A percentile compares a stretch with the other conserved stretches of the same genome.
These are phyloP conservation scores for Aquilaria sinensis DNA, from an alignment of 345 rosid genomes.

Conservation along the genomic window DNA sequence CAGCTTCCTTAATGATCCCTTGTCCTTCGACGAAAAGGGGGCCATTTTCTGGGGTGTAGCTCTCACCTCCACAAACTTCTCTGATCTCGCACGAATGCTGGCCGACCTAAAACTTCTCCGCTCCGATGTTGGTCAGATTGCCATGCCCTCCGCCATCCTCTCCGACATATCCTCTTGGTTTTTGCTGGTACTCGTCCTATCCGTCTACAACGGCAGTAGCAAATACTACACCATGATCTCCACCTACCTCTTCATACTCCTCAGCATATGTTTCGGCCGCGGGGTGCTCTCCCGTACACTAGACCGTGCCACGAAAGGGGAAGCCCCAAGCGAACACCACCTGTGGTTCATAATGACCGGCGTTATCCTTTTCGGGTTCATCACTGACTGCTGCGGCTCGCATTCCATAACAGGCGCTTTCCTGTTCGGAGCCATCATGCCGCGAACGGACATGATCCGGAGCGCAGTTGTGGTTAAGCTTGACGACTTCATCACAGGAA, in stretches of 20 bases:
- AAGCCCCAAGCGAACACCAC: conserved; percentile 29
- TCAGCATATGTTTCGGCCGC: conserved; percentile 31
- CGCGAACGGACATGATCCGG: conserved; percentile 28
- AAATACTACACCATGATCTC: conserved; percentile 11
- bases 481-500: conserved; percentile 32
- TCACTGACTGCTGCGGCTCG: conserved; percentile 45
- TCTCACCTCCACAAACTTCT: conserved; percentile 54
- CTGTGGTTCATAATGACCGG: conserved; percentile 39
- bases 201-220: conserved; percentile 4
- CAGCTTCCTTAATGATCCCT: conserved; percentile 5
- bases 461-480: conserved; percentile 32
- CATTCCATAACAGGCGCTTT: conserved; percentile 57
- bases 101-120: conserved; percentile 64
- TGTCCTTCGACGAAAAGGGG: conserved; percentile 16
- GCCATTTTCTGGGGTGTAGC: conserved; percentile 39
- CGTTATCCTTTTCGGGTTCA: conserved; percentile 30
- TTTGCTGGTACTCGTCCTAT: conserved; percentile 22
- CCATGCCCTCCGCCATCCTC: conserved; percentile 41
- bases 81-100: conserved; percentile 46
- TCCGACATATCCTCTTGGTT: conserved; percentile 50
- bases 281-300: conserved; percentile 39
- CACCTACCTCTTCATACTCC: conserved; percentile 18
- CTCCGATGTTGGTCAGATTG: conserved; percentile 43
- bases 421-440: conserved; percentile 56
- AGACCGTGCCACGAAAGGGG: conserved; percentile 15